Conservation (phyloP, 345 rosid genomes). For the Laguncularia racemosa region DNA sequence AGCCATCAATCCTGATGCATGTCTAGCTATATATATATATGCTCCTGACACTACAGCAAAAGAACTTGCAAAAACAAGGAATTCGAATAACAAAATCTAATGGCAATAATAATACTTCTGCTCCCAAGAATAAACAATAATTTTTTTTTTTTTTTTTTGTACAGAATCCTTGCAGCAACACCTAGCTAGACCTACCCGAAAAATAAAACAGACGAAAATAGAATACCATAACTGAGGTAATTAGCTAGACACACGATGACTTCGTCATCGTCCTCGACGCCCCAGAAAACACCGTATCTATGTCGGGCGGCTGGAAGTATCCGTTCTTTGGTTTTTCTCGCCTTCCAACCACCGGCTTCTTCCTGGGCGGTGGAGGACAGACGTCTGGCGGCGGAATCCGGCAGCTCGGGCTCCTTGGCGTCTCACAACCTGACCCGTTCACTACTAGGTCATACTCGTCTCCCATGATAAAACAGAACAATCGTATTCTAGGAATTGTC, state of each 20-base stretch:
- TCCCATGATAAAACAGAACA: slow-evolving; percentile 25
- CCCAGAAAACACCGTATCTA: slow-evolving; percentile 42
- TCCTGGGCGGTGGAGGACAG: slow-evolving; percentile 69
- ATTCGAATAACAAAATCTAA: no score
- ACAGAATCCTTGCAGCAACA: neutral
- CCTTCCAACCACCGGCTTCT: slow-evolving; percentile 19
- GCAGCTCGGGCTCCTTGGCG: slow-evolving; percentile 42
- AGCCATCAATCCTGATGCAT: no score
- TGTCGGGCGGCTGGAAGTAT: slow-evolving; percentile 67
- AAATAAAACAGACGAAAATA: neutral
- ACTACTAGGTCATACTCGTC: slow-evolving; percentile 6
- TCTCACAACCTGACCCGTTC: slow-evolving; percentile 44
- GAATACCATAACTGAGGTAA: no score
- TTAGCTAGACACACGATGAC: slow-evolving; percentile 28
- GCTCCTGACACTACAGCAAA: no score
- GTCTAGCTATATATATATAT: no score
- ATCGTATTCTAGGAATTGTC: neutral
- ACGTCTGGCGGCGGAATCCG: slow-evolving; percentile 35
- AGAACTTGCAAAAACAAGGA: no score
- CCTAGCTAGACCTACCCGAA: neutral
- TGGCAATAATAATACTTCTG: no score
- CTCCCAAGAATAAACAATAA: no score
- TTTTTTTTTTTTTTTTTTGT: no score
- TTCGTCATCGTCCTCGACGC: slow-evolving; percentile 19
- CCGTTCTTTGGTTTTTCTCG: slow-evolving; percentile 55